Evolutionary conservation across 208 protist genomes (phyloP), one percentile per base, ranked within the genome.

Genomic region (Herpetomonas tarakana): DNA sequence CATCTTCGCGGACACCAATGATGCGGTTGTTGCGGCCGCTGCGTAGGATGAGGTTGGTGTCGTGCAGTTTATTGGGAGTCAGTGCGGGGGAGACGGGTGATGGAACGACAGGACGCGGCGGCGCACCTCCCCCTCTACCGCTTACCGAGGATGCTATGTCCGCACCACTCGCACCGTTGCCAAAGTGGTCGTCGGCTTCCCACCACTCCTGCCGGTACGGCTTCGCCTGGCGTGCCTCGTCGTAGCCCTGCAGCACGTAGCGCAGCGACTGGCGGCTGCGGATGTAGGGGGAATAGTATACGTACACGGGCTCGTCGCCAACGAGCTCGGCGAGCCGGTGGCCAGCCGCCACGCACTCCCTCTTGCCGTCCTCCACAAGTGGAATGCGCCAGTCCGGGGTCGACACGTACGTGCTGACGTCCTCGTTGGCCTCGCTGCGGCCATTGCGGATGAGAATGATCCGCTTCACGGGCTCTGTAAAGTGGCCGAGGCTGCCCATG

Each of bases 271-370:
- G 83, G 14, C 86, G 71, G n/a, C 79, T 78, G 30, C 94, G 90
- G 19, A 84, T 65, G 67, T 93, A 97, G 7, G 94, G 94, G 1
- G 91, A 97, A 51, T 94, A 86, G 68, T 94, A 97, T 72, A 96
- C 91, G 58, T 95, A 86, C 0, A 93, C 76, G 4, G 79, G 77
- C 41, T 95, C 90, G 28, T 89, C 64, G 0, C 87, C 84, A 2
- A 94, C 56, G 22, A 94, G 46, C 46, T 83, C 73, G 1, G 80
- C 78, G n/a, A 98, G 57, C 38, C 76, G 58, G 12, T 68, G 62
- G 0, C 94, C 94, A 4, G 91, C 78, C 25, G 63, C 62, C 19
- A 81, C 57, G 24, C 77, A 78, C 74, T 96, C 77, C 27, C 62
- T 57, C 27, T 81, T 74, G 26, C 94, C 94, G 22, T 81, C 71